These are phyloP conservation scores for Mycena belliarum DNA, from an alignment of 768 basidiomycete genomes.

Conservation along the genomic window DNA sequence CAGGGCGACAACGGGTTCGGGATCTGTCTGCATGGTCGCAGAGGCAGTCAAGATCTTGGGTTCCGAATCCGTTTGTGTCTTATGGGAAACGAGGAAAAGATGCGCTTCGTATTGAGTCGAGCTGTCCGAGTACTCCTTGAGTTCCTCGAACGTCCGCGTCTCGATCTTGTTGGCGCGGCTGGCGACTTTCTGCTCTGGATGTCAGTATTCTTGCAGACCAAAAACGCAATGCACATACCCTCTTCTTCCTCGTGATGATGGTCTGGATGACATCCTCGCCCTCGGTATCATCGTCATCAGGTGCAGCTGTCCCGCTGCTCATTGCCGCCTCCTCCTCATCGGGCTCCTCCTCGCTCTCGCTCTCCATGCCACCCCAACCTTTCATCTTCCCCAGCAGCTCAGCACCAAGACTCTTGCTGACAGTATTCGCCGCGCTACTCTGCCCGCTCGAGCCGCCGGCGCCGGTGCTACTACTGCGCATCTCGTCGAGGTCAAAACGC, in stretches of 20 bases:
- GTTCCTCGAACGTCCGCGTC: constrained; percentile 57
- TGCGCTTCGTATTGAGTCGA: constrained; percentile 68
- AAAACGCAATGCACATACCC: constrained; percentile 41
- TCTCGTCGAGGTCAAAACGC: constrained; percentile 92
- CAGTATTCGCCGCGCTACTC: constrained; percentile 52
- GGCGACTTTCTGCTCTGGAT: constrained; percentile 58
- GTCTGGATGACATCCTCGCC: constrained; percentile 82
- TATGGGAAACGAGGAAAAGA: constrained; percentile 46
- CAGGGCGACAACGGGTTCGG: constrained; percentile 29
- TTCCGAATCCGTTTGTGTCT: constrained; percentile 65
- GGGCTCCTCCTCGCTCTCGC: constrained; percentile 33
- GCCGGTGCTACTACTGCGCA: constrained; percentile 56
- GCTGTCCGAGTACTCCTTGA: constrained; percentile 76
- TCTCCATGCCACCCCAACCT: constrained; percentile 31
- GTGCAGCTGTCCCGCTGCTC: constrained; percentile 33
- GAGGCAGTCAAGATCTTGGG: constrained; percentile 47
- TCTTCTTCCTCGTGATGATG: constrained; percentile 83
- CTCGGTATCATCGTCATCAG: constrained; percentile 57
- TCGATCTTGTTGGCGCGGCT: constrained; percentile 56
- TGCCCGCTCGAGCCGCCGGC: constrained; percentile 42
- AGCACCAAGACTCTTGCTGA: constrained; percentile 76
- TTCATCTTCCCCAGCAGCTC: constrained; percentile 70
- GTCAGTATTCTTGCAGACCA: constrained; percentile 12
- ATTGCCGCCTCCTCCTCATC: constrained; percentile 38
- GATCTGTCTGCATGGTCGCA: constrained; percentile 61